A percentile compares a stretch with the other conserved stretches of the same genome.
phyloP scores from a whole-genome alignment of 495 filamentous ascomycete genomes.

The Bacidia gigantensis region DNA sequence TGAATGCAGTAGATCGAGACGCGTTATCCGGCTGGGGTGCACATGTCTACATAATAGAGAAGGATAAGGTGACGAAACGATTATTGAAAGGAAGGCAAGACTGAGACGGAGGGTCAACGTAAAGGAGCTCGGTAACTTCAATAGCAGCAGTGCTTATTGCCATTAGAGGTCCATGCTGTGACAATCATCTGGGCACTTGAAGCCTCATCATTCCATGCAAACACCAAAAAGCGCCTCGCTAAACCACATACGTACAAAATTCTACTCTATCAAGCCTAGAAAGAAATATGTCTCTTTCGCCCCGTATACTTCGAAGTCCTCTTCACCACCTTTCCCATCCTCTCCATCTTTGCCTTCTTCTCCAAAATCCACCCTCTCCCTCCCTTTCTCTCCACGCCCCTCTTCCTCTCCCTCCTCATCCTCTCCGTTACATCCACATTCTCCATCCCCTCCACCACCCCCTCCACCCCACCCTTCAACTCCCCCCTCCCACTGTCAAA shows the following conservation, averaged over 20 bases:
- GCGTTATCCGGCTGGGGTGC: conserved; percentile 96
- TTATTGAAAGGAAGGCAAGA: conserved; percentile 84
- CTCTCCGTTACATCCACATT: conserved; percentile 69
- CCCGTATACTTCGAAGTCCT: conserved; percentile 83
- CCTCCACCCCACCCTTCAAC: conserved; percentile 67
- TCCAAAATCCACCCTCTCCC: conserved; percentile 80
- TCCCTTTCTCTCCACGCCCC: conserved; percentile 51
- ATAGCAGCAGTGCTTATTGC: neutral
- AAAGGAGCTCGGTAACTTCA: neutral
- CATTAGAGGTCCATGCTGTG: too few relatives aligned
- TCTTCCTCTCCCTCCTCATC: conserved; percentile 39
- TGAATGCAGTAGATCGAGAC: conserved; percentile 93
- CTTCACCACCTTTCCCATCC: conserved; percentile 90
- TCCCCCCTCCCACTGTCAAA: conserved; percentile 75
- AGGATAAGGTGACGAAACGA: conserved; percentile 97
- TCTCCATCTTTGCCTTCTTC: conserved; percentile 93
- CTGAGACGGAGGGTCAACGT: conserved; percentile 2
- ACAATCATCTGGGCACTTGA: too few relatives aligned
- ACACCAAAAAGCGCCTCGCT: neutral
- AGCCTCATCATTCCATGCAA: too few relatives aligned
- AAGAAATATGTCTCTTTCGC: conserved; percentile 46
- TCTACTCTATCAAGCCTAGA: neutral
- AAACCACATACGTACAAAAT: neutral
- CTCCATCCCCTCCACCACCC: conserved; percentile 74
- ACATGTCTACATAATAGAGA: conserved; percentile 98